Evolutionary conservation across 768 basidiomycete species (phyloP), one percentile per base, ranked within the genome.

Genomic region (Gautieria morchelliformis): DNA sequence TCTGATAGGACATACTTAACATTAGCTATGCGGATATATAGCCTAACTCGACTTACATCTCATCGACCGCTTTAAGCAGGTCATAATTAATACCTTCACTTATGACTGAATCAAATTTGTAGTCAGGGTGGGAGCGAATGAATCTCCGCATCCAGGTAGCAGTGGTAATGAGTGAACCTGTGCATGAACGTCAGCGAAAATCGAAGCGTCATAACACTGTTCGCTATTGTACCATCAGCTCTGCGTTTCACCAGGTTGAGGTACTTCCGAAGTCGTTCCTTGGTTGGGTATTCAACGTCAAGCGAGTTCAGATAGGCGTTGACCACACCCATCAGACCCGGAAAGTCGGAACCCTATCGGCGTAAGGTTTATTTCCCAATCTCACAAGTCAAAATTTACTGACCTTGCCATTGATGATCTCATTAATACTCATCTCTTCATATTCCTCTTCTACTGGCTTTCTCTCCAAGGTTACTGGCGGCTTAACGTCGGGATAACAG

Each of bases 131-230:
- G 1, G 84, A 79, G 24, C 84, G 82, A 44, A 99, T 88, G 71
- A 97, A 98, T 48, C 87, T 78, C 37, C 96, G 81, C 57, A 96
- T 93, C 93, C 93, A 99, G 4, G 84, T 82, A 11, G 96, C 96
- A 7, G 91, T 82, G 0, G 96, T 97, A 67, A 82, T 68, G 24
- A 97, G 74, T 6, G 84, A 76, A 20, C 92, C 93, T 93, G 57
- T 11, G 10, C 24, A 51, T 17, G 14, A 33, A 7, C 32, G 30
- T 20, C 19, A 44, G 24, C 56, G 57, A 14, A 37, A 53, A 50
- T 37, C 2, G 30, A n/a, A 4, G 35, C 35, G 22, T 27, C 10
- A 17, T 32, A 41, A 53, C 15, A 58, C 59, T 39, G 2, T 24
- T 19, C 68, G 81, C 60, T 49, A n/a, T n/a, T n/a, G n/a, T n/a